These are phyloP conservation scores for Wickerhamomyces sydowiorum DNA, from an alignment of 805 yeast genomes.

Conservation along the genomic window DNA sequence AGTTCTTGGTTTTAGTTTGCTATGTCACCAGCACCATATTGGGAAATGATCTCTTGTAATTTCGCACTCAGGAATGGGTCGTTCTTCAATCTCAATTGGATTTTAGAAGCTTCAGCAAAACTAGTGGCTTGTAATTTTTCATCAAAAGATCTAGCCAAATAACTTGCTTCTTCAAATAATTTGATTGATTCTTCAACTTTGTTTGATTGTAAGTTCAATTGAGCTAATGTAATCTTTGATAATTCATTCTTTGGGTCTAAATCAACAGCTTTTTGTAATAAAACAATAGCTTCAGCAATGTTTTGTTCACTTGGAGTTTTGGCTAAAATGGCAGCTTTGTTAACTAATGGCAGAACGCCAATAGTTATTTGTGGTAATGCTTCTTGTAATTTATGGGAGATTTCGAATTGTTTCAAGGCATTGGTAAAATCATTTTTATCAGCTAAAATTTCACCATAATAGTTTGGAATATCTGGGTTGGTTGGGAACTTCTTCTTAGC, in stretches of 20 bases:
- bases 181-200: conserved; percentile 75
- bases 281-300: conserved; percentile 52
- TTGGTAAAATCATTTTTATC: conserved; percentile 68
- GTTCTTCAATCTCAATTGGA: conserved; percentile 72
- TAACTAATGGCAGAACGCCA: conserved; percentile 85
- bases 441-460: conserved; percentile 88
- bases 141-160: conserved; percentile 73
- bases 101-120: conserved; percentile 87
- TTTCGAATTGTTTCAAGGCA: conserved; percentile 81
- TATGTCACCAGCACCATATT: conserved; percentile 22
- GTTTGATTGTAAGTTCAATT: conserved; percentile 79
- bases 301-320: conserved; percentile 40
- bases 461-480: conserved; percentile 88
- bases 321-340: conserved; percentile 74
- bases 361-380: conserved; percentile 62
- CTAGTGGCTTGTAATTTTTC: conserved; percentile 90
- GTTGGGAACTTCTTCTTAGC: conserved; percentile 77
- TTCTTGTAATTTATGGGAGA: conserved; percentile 77
- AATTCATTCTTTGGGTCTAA: conserved; percentile 86
- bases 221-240: conserved; percentile 89
- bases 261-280: conserved; percentile 70
- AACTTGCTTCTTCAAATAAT: conserved; percentile 78
- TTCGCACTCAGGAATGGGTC: conserved; percentile 62
- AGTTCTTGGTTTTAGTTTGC: background rate
- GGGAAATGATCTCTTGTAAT: conserved; percentile 53